A percentile compares a stretch with the other conserved stretches of the same genome.
These are phyloP conservation scores for Dichomitus squalens DNA, from an alignment of 1,284 basidiomycete genomes.

Conservation along the genomic window DNA sequence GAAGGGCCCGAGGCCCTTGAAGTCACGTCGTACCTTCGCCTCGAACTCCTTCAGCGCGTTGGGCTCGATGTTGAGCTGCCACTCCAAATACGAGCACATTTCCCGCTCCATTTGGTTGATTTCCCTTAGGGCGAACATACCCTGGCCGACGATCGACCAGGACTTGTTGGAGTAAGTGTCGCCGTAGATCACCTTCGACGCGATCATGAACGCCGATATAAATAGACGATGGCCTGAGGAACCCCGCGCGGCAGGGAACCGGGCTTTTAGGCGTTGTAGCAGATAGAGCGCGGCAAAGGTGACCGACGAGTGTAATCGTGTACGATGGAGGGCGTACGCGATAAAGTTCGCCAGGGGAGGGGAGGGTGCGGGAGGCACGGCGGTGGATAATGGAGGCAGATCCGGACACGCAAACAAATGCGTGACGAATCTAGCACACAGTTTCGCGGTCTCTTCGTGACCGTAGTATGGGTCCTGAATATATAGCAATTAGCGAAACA, in stretches of 20 bases:
- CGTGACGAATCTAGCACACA: slow-evolving; percentile 78
- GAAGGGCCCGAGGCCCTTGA: slow-evolving; percentile 54
- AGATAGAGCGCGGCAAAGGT: slow-evolving; percentile 87
- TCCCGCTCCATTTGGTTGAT: slow-evolving; percentile 97
- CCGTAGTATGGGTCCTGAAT: slow-evolving; percentile 76
- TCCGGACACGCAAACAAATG: slow-evolving; percentile 80
- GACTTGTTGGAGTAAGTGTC: slow-evolving; percentile 97
- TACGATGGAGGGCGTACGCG: slow-evolving; percentile 89
- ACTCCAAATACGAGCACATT: slow-evolving; percentile 92
- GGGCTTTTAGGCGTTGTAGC: slow-evolving; percentile 84
- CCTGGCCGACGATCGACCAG: slow-evolving; percentile 92
- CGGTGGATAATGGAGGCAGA: slow-evolving; percentile 35
- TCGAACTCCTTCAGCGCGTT: slow-evolving; percentile 69
- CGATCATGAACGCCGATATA: slow-evolving; percentile 94
- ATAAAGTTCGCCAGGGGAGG: slow-evolving; percentile 78
- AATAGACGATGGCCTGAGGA: slow-evolving; percentile 91
- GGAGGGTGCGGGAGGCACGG: slow-evolving; percentile 47
- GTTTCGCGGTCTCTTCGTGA: slow-evolving; percentile 64
- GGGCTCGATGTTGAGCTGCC: slow-evolving; percentile 83
- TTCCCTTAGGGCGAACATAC: slow-evolving; percentile 87
- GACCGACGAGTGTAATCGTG: slow-evolving; percentile 79
- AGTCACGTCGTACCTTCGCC: slow-evolving; percentile 61
- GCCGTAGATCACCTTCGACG: slow-evolving; percentile 90
- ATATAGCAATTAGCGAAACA: not conserved
- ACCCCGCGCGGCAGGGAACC: slow-evolving; percentile 91